Percentiles rank a stretch among this genome's conserved stretches.
Evolutionary conservation across 2,329 filamentous ascomycete genomes (phyloP).

Genomic region (Alternaria viburni): DNA sequence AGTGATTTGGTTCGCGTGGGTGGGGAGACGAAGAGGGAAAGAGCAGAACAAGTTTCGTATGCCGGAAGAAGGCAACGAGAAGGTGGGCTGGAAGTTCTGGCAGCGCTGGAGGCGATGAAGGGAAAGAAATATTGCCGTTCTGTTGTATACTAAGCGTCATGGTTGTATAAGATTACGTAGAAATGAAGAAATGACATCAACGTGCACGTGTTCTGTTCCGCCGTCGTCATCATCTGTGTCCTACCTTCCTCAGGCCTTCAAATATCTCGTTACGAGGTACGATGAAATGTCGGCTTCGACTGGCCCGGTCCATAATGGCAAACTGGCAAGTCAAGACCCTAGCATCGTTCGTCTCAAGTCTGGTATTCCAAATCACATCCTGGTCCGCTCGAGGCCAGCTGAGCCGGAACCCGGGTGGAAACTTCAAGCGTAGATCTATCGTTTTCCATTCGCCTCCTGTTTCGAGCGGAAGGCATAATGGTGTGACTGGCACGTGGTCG

Average conservation of each 20-base stretch:
- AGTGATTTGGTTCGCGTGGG: slow-evolving; percentile 87
- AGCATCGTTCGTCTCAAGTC: not conserved
- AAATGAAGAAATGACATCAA: slow-evolving; percentile 3
- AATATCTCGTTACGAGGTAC: not conserved
- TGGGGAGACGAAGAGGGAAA: slow-evolving; percentile 60
- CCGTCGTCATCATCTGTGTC: not conserved
- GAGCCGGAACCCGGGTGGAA: not conserved
- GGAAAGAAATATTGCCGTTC: not conserved
- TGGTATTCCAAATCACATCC: not conserved
- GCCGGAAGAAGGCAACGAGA: slow-evolving; percentile 25
- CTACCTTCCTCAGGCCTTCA: not conserved
- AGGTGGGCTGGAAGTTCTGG: slow-evolving; percentile 55
- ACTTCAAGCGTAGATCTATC: not conserved
- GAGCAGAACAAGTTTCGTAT: slow-evolving; percentile 35
- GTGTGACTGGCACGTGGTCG: not conserved
- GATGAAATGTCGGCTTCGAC: not conserved
- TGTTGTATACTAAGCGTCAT: not conserved
- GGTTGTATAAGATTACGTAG: not conserved
- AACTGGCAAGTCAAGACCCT: not conserved
- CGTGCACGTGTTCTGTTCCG: not conserved
- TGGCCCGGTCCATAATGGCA: not conserved
- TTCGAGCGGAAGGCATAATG: not conserved
- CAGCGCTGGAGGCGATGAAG: slow-evolving; percentile 46
- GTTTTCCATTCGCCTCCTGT: not conserved
- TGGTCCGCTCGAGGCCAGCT: not conserved